Base-by-base conservation (phyloP, 2,329 filamentous ascomycete genomes). In the Aureobasidium pullulans region DNA sequence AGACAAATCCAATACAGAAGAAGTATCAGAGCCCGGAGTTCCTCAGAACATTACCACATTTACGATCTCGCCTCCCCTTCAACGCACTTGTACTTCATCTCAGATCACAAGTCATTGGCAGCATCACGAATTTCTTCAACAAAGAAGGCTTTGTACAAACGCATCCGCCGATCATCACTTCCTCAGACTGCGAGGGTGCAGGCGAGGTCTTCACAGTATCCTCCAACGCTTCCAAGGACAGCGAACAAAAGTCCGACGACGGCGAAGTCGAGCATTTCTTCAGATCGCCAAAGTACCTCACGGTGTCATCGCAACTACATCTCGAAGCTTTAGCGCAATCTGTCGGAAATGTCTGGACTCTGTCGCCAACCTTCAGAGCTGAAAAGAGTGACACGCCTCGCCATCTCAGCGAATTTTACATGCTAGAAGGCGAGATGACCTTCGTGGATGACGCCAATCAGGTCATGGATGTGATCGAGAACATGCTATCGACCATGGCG, bases 381-480 rank as follows among this genome's bases (percentile, higher is more conserved):
- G 94, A 96, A 72, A 86, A 86, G 70, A 96, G 91, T 73, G 92
- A 97, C 69, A 97, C 94, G 0, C 86, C 91, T 6, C 85, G 94
- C 31, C 94, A 99, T 74, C 79, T 99, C 62, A 96, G 90, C 76
- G 94, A 99, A 70, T 97, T 99, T 69, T 97, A 97, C 75, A 97
- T 99, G 94, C 82, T 99, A 2, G 94, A 99, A 74, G 92, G 87
- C 15, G 94, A 99, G 73, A 78, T 92, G 70, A 87, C 85, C 67
- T 96, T 96, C 71, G 82, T 87, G 43, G 80, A 88, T 48, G 77
- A 84, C 63, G 78, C 96, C 64, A 76, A 81, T 32, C 77, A 81
- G 29, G 79, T 99, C 66, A 94, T 96, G 82, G 79, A 86, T 60
- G 73, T 93, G n/a, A 82, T 90, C 2, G 90, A 97, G 72, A 79